Evolutionary conservation across 2,329 filamentous ascomycete genomes (phyloP).

Genomic region (Dothistroma pini): DNA sequence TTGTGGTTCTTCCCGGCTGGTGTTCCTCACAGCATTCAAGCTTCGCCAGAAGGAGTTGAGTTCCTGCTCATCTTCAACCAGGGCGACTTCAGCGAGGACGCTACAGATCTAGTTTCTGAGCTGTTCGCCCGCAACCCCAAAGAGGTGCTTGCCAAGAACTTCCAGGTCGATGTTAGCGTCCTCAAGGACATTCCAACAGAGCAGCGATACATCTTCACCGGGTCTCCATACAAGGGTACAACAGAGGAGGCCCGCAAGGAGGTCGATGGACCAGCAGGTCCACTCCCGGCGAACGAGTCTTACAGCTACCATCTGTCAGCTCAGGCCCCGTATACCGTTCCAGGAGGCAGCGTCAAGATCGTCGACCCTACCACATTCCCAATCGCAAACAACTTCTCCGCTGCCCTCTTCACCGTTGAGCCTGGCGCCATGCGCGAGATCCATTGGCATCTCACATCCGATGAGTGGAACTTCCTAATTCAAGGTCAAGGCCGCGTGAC

Average conservation of each 20-base stretch:
- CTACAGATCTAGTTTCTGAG: conserved; percentile 53
- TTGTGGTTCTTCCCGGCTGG: conserved; percentile 56
- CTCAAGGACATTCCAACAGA: conserved; percentile 37
- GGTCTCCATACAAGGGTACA: conserved; percentile 2
- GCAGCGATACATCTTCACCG: conserved; percentile 42
- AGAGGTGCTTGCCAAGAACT: conserved; percentile 38
- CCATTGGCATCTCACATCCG: conserved; percentile 58
- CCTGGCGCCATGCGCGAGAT: conserved; percentile 61
- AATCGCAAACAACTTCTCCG: conserved; percentile 52
- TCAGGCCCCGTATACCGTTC: conserved; percentile 49
- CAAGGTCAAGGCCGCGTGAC: conserved; percentile 50
- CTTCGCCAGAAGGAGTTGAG: conserved; percentile 52
- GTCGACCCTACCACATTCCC: conserved; percentile 57
- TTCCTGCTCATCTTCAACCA: conserved; percentile 60
- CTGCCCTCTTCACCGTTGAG: conserved; percentile 54
- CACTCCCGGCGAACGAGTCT: conserved; percentile 23
- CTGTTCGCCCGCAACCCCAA: conserved; percentile 30
- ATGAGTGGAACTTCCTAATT: conserved; percentile 51
- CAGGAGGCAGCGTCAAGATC: conserved; percentile 58
- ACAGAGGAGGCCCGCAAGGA: not conserved
- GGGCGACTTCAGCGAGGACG: conserved; percentile 56
- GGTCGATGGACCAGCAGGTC: conserved; percentile 9
- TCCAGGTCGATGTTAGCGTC: conserved; percentile 31
- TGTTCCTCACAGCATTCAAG: conserved; percentile 29
- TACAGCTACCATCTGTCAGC: conserved; percentile 44